These are phyloP conservation scores for Wallacemonas sp. DNA, from an alignment of 208 protist genomes.

Conservation along the genomic window DNA sequence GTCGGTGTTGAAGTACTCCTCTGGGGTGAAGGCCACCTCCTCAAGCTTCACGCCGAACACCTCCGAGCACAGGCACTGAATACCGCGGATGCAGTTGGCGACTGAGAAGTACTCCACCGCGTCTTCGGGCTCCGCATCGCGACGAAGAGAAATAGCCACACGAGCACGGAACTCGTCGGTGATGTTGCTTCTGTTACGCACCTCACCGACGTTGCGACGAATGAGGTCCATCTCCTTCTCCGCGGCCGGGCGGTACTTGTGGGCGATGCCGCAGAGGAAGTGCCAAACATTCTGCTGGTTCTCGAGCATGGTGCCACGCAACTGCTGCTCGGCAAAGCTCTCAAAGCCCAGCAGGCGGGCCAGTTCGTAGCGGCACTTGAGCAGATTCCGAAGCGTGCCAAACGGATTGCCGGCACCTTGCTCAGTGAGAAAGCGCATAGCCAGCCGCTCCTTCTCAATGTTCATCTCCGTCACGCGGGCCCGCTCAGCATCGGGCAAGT, in stretches of 20 bases:
- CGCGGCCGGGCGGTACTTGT: conserved; percentile 79
- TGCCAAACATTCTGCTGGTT: conserved; percentile 90
- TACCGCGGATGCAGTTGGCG: conserved; percentile 88
- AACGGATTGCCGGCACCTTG: conserved; percentile 73
- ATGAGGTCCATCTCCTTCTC: conserved; percentile 84
- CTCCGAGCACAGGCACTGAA: conserved; percentile 88
- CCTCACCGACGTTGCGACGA: conserved; percentile 67
- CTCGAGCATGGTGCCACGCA: conserved; percentile 89
- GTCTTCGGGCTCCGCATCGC: conserved; percentile 67
- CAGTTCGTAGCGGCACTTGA: conserved; percentile 83
- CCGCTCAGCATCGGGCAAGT: conserved; percentile 75
- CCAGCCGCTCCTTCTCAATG: conserved; percentile 87
- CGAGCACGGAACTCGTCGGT: conserved; percentile 82
- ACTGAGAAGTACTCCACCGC: conserved; percentile 88
- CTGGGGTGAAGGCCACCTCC: conserved; percentile 62
- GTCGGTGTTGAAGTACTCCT: conserved; percentile 80
- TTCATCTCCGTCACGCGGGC: conserved; percentile 84
- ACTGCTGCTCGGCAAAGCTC: conserved; percentile 90
- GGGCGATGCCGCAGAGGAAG: conserved; percentile 83
- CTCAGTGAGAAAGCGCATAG: conserved; percentile 80
- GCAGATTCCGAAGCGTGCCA: conserved; percentile 73
- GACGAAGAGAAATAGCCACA: conserved; percentile 67
- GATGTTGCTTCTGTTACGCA: conserved; percentile 74
- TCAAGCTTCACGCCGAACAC: conserved; percentile 89
- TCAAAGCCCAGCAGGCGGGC: conserved; percentile 80